phyloP scores from a whole-genome alignment of 2,329 filamentous ascomycete genomes.

The Pseudocercospora cruenta region DNA sequence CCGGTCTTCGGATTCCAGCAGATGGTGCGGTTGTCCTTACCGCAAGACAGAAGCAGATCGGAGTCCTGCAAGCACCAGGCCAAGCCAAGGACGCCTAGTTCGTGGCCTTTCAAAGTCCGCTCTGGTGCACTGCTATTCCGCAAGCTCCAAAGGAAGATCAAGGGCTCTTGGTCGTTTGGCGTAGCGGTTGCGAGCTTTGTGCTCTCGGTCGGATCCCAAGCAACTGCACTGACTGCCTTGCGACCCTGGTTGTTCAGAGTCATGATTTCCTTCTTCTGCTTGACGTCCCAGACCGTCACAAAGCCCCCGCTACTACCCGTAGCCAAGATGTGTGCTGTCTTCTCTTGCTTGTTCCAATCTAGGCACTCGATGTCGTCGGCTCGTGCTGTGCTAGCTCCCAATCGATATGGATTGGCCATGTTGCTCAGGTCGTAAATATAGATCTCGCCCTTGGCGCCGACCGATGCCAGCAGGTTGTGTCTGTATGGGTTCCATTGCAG shows the following conservation, averaged over 20 bases:
- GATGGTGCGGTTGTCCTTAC: constrained; percentile 94
- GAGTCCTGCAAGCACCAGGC: constrained; percentile 95
- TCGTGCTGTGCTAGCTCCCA: constrained; percentile 84
- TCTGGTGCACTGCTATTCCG: constrained; percentile 96
- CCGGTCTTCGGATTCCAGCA: constrained; percentile 96
- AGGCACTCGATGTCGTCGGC: constrained; percentile 95
- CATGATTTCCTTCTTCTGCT: constrained; percentile 95
- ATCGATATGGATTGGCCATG: constrained; percentile 79
- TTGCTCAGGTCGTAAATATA: constrained; percentile 96
- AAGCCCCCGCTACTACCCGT: constrained; percentile 92
- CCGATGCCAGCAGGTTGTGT: constrained; percentile 87
- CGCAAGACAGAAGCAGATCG: constrained; percentile 85
- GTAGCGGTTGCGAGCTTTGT: constrained; percentile 94
- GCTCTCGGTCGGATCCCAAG: constrained; percentile 92
- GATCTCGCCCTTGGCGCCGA: constrained; percentile 91
- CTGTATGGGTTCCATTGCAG: constrained; percentile 95
- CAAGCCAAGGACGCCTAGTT: constrained; percentile 88
- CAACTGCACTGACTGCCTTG: constrained; percentile 91
- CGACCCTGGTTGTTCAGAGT: constrained; percentile 87
- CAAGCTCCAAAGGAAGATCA: constrained; percentile 92
- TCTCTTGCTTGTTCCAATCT: constrained; percentile 86
- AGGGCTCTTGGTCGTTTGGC: constrained; percentile 81
- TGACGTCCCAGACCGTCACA: constrained; percentile 97
- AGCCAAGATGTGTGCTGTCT: constrained; percentile 92
- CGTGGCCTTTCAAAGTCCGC: constrained; percentile 83